Evolutionary conservation across 768 basidiomycete species (phyloP), one percentile per base, ranked within the genome.

Genomic region (Leucosporidium scottii): DNA sequence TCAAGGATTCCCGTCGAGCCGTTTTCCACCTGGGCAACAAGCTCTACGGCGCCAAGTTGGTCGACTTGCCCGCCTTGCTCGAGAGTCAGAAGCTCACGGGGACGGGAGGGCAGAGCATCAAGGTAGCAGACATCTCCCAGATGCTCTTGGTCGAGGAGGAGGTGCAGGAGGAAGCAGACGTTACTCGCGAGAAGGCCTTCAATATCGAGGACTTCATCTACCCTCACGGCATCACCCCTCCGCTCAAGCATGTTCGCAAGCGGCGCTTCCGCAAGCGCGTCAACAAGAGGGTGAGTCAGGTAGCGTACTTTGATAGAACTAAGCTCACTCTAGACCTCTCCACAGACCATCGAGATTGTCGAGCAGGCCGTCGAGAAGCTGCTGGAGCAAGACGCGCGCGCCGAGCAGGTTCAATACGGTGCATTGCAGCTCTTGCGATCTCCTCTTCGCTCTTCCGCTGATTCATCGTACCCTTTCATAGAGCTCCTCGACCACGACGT

Each of bases 21-120:
- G 82, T 89, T 47, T 92, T 99, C 77, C 91, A 93, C 78, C 82
- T 93, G 28, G 89, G 87, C 17, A 86, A 86, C 66, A 85, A 82
- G 61, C 82, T 85, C 0, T 94, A 93, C 77, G 85, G 90, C 34
- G 85, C 94, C 27, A 98, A 97, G 78, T 84, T 99, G 28, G 96
- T 98, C 66, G 96, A 99, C 78, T 81, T 99, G 55, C 96, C 96
- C 2, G 90, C 90, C 78, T 85, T 99, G 61, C 83, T 93, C 70
- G 96, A 99, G 76, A 85, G 90, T 18, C 93, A 98, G 78, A 97
- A 97, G 82, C 92, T 94, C 2, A 79, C 94, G 59, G 96, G 98
- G 79, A 89, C 87, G 77, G 92, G 93, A 77, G 73, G 72, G 20
- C 92, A 96, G 76, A 88, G 96, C 85, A 96, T 98, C 82, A 99